A percentile compares a stretch with the other conserved stretches of the same genome.
Conservation (phyloP, 805 yeast genomes). For the Yamadazyma akitaensis region DNA sequence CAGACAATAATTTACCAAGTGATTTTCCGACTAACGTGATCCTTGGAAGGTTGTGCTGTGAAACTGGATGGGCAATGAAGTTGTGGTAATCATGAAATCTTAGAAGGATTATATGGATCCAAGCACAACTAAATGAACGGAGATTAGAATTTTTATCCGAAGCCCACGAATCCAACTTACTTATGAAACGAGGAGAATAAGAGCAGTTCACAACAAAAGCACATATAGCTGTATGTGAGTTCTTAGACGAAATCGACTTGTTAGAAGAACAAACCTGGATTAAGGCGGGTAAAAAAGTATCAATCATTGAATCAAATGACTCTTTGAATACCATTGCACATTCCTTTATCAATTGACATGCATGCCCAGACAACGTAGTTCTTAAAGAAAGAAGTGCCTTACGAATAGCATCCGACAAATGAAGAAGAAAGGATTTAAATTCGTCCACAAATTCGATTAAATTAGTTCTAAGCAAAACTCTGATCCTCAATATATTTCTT, state of each 20-base stretch:
- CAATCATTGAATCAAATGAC: slow-evolving; percentile 47
- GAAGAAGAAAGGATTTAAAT: slow-evolving; percentile 30
- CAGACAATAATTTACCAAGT: slow-evolving; percentile 60
- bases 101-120: slow-evolving; percentile 63
- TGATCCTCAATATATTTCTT: slow-evolving; percentile 49
- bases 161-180: slow-evolving; percentile 48
- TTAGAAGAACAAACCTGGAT: slow-evolving; percentile 56
- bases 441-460: slow-evolving; percentile 33
- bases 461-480: slow-evolving; percentile 63
- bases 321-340: slow-evolving; percentile 40
- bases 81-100: slow-evolving; percentile 41
- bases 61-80: slow-evolving; percentile 6
- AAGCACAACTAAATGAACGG: slow-evolving; percentile 61
- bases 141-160: slow-evolving; percentile 72
- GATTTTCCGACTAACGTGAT: slow-evolving; percentile 29
- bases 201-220: slow-evolving; percentile 55
- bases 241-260: slow-evolving; percentile 59
- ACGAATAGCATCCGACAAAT: slow-evolving; percentile 50
- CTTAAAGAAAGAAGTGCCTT: slow-evolving; percentile 72
- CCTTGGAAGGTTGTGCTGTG: slow-evolving; percentile 1
- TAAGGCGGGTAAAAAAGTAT: slow-evolving; percentile 45
- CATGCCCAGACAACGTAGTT: slow-evolving; percentile 75
- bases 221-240: slow-evolving; percentile 53
- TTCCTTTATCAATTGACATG: slow-evolving; percentile 77
- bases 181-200: slow-evolving; percentile 49